phyloP scores from a whole-genome alignment of 768 basidiomycete species.

The Leccinum longicurvipes region DNA sequence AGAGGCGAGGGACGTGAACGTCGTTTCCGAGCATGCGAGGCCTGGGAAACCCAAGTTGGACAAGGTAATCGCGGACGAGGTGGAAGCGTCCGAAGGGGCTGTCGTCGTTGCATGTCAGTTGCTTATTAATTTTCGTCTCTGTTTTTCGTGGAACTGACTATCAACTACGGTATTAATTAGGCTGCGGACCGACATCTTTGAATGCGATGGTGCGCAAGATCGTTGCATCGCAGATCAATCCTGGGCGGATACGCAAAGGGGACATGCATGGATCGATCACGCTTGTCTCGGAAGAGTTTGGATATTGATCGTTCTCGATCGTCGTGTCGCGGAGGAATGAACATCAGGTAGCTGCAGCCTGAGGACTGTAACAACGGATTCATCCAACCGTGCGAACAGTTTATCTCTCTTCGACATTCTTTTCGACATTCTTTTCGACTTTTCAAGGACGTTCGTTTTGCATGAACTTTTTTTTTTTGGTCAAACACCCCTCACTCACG shows the following conservation, averaged over 20 bases:
- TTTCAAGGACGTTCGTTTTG: conserved; percentile 5
- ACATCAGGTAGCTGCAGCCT: background rate
- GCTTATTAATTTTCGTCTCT: too few relatives aligned
- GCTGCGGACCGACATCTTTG: conserved; percentile 70
- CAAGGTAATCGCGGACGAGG: conserved; percentile 62
- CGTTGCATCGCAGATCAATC: conserved; percentile 58
- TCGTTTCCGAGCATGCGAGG: conserved; percentile 59
- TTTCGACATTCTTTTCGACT: background rate
- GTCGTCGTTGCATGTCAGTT: conserved; percentile 69
- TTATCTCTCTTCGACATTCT: background rate
- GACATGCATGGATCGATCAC: conserved; percentile 58
- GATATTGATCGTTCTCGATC: conserved; percentile 38
- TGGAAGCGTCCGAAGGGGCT: conserved; percentile 49
- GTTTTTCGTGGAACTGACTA: background rate
- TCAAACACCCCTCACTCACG: background rate
- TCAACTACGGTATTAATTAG: conserved; percentile 30
- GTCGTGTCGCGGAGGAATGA: background rate
- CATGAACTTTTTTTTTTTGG: background rate
- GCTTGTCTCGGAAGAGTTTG: conserved; percentile 67
- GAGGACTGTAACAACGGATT: background rate
- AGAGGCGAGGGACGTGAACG: conserved; percentile 57
- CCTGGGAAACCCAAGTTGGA: conserved; percentile 67
- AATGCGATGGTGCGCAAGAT: conserved; percentile 67
- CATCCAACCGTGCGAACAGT: background rate
- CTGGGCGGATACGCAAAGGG: conserved; percentile 47